Evolutionary conservation across 1,284 basidiomycete species (phyloP).

Genomic region (Schizopora paradoxa): DNA sequence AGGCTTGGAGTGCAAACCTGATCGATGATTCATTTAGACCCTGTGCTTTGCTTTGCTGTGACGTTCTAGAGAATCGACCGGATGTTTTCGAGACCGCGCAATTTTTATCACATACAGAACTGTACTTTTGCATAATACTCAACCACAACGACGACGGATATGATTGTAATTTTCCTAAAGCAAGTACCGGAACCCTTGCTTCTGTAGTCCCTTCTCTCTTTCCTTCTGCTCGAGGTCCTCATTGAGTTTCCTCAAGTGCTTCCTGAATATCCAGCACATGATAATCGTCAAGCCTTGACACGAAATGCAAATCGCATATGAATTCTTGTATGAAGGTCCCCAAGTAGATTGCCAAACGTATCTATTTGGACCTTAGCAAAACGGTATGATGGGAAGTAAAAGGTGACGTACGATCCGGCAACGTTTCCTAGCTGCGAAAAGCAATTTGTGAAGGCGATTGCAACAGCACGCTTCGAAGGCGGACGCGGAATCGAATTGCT

Average conservation of each 20-base stretch:
- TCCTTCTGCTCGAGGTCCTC: slow-evolving; percentile 29
- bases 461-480: slow-evolving; percentile 37
- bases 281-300: slow-evolving; percentile 35
- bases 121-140: too few relatives aligned
- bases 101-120: too few relatives aligned
- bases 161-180: slow-evolving; percentile 15
- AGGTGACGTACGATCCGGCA: slow-evolving; percentile 30
- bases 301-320: slow-evolving; percentile 44
- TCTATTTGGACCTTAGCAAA: slow-evolving; percentile 19
- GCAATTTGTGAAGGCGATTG: slow-evolving; percentile 33
- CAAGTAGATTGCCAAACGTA: slow-evolving; percentile 38
- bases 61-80: too few relatives aligned
- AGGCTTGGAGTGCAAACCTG: too few relatives aligned
- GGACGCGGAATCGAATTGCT: slow-evolving; percentile 32
- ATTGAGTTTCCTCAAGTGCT: slow-evolving; percentile 35
- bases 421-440: slow-evolving; percentile 30
- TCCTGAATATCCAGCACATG: slow-evolving; percentile 45
- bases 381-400: not conserved
- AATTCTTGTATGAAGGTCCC: slow-evolving; percentile 39
- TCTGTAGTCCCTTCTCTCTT: slow-evolving; percentile 23
- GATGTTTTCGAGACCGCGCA: too few relatives aligned
- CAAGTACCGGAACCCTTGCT: slow-evolving; percentile 31
- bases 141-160: not conserved
- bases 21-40: too few relatives aligned
- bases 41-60: too few relatives aligned